Percentiles rank a stretch among this genome's conserved stretches.
phyloP scores from a whole-genome alignment of 495 filamentous ascomycete genomes.

The Neurospora sp. region DNA sequence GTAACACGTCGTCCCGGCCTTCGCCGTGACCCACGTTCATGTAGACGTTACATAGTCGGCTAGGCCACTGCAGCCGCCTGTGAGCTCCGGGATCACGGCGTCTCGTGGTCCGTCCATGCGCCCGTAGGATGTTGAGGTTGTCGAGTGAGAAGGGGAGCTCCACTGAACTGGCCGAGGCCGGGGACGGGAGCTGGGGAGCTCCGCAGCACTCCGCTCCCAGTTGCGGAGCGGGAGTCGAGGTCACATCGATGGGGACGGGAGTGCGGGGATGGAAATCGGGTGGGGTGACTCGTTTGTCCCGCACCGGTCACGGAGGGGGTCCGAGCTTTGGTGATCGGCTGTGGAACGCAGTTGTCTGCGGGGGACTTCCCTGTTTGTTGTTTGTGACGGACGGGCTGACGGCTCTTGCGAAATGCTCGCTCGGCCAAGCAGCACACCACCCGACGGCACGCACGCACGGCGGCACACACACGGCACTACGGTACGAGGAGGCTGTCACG shows the following conservation, averaged over 20 bases:
- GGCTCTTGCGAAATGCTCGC: background rate
- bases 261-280: background rate
- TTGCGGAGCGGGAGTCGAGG: background rate
- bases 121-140: background rate
- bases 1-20: background rate
- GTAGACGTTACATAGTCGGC: background rate
- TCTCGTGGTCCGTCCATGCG: background rate
- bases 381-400: background rate
- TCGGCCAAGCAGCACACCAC: background rate
- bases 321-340: background rate
- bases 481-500: background rate
- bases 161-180: background rate
- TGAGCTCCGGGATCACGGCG: background rate
- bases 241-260: background rate
- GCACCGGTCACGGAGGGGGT: background rate
- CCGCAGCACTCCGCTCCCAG: background rate
- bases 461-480: background rate
- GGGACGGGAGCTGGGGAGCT: background rate
- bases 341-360: background rate
- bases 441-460: background rate
- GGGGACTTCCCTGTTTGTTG: background rate
- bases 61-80: background rate
- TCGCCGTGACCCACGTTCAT: background rate
- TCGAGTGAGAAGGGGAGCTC: background rate
- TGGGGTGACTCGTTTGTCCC: background rate